Percentiles rank a stretch among this genome's conserved stretches.
Evolutionary conservation across 352 stramenopile genomes (phyloP).

Genomic region (Phytophthora melonis): DNA sequence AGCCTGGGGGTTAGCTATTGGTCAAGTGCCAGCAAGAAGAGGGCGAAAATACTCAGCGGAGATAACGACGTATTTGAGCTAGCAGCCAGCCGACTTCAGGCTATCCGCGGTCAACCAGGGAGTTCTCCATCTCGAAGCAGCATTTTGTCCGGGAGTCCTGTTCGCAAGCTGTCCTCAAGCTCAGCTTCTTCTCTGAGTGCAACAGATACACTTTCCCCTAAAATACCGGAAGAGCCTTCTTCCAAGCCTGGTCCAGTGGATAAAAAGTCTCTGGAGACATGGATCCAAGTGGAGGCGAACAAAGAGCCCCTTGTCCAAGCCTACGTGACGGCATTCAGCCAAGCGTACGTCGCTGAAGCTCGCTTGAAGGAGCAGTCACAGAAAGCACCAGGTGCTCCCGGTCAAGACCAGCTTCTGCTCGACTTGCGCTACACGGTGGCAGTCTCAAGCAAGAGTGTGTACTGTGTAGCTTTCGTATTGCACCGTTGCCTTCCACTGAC

Average conservation of each 20-base stretch:
- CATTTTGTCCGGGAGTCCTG: not conserved
- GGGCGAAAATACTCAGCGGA: conserved; percentile 27
- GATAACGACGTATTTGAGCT: conserved; percentile 44
- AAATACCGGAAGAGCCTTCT: not conserved
- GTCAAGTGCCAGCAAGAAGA: conserved; percentile 47
- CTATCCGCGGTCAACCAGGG: conserved; percentile 10
- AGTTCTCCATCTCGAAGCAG: not conserved
- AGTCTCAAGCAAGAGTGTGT: conserved; percentile 50
- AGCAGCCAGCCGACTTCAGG: conserved; percentile 18
- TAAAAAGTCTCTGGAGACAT: conserved; percentile 16
- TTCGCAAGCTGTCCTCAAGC: not conserved
- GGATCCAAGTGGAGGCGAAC: conserved; percentile 14
- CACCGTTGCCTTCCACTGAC: not conserved
- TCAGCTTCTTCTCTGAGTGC: not conserved
- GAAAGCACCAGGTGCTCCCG: conserved; percentile 7
- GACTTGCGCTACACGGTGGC: conserved; percentile 47
- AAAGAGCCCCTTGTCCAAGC: conserved; percentile 20
- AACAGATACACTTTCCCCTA: not conserved
- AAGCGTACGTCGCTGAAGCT: conserved; percentile 13
- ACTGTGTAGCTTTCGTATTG: not conserved
- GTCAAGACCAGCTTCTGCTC: conserved; percentile 39
- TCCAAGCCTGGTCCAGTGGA: conserved; percentile 1
- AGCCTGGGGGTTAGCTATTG: conserved; percentile 52
- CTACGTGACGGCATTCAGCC: conserved; percentile 23
- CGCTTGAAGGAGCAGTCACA: conserved; percentile 18